These are phyloP conservation scores for Eimeria mitis DNA, from an alignment of 169 alveolate genomes.

Conservation along the genomic window DNA sequence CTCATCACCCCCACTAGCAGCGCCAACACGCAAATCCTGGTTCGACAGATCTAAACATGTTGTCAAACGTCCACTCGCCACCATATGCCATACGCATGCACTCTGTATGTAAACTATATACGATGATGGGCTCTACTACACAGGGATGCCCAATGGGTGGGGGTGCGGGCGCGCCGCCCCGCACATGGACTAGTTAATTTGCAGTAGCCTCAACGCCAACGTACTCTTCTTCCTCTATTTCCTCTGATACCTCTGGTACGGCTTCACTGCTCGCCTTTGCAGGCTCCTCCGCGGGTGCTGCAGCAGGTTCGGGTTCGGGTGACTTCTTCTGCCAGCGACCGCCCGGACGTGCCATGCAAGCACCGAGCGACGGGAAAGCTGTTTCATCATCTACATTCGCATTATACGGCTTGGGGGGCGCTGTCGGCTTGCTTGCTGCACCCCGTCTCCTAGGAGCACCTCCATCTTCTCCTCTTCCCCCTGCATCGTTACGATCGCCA, in stretches of 20 bases:
- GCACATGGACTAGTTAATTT: background rate
- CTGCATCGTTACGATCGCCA: conserved; percentile 30
- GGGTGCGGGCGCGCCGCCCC: background rate
- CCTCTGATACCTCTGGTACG: conserved; percentile 18
- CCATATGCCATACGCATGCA: conserved; percentile 4
- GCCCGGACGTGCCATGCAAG: conserved; percentile 71
- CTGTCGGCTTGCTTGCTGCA: conserved; percentile 35
- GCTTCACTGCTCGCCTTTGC: conserved; percentile 38
- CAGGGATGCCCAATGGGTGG: background rate
- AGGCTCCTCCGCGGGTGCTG: conserved; percentile 29
- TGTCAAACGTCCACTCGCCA: conserved; percentile 32
- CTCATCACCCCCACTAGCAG: background rate
- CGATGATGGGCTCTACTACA: background rate
- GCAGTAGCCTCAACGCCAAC: conserved; percentile 25
- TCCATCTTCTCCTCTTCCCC: conserved; percentile 7
- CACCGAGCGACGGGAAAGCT: conserved; percentile 78
- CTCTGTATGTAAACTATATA: background rate
- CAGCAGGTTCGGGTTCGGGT: conserved; percentile 12
- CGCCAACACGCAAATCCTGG: conserved; percentile 5
- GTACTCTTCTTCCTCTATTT: conserved; percentile 2
- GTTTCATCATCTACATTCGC: conserved; percentile 72
- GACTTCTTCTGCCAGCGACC: conserved; percentile 76
- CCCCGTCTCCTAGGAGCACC: conserved; percentile 4
- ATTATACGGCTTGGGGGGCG: conserved; percentile 68
- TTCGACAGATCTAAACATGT: conserved; percentile 8